Base-by-base conservation (phyloP, 2,329 filamentous ascomycete genomes). In the Didymella arachidicola region DNA sequence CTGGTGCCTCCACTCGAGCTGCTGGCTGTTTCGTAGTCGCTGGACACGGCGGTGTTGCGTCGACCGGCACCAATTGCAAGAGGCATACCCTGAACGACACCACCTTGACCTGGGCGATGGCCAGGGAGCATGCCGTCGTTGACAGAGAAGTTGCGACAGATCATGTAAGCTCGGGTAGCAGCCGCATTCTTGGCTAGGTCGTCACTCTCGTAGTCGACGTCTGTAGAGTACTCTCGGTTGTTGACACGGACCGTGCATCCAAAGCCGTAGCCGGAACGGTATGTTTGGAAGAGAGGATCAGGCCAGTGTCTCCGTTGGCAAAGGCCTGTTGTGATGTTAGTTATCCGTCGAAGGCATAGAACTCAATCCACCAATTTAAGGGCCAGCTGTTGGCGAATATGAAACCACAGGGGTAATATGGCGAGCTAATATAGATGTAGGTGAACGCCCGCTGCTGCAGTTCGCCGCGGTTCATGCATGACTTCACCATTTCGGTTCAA, bases 121-220 rank as follows among this genome's bases (percentile, higher is more conserved):
- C 84, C 72, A 73, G 81, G 86, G 64, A 85, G 86, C 92, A 96
- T 97, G 75, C 94, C 94, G 71, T 96, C 93, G 76, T 97, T 97
- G 78, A 96, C 91, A 55, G 92, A 96, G 80, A 97, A 97, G 83
- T 97, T 97, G 65, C 93, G 90, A 83, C 94, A 97, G 67, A 97
- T 95, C 87, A 97, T 94, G 79, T 97, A 98, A 57, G 94, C 94
- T 62, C 93, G 90, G 86, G 96, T 96, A 60, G 94, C 94, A 26
- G 94, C 94, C 71, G 94, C 95, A 78, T 98, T 93, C 74, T 93
- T 91, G 45, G 94, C 94, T 65, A 96, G 83, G 47, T 86, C 82
- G 75, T 94, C 91, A 62, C 89, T 91, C 75, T 91, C 88, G 80
- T 95, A 96, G 64, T 89, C 86, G 36, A 90, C 85, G 77, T 97